Evolutionary conservation across 1,284 basidiomycete genomes (phyloP).

Genomic region (Ceratobasidium sp.): DNA sequence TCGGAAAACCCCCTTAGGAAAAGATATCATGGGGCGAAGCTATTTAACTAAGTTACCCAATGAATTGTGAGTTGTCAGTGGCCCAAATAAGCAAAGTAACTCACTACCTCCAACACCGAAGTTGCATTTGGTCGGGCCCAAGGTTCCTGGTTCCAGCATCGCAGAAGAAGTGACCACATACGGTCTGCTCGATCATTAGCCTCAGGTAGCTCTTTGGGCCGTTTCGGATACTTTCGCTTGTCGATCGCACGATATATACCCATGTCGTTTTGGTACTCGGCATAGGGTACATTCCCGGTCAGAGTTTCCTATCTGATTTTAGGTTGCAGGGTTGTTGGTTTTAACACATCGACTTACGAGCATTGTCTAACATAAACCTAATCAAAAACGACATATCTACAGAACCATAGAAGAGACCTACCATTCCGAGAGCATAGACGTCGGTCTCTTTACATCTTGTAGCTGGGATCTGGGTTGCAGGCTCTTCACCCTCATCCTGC

Average conservation of each 20-base stretch:
- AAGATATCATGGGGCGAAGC: no score
- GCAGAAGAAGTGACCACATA: neutral
- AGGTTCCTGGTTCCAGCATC: neutral
- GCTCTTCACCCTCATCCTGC: neutral
- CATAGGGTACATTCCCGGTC: neutral
- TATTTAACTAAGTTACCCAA: no score
- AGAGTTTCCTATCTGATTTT: neutral
- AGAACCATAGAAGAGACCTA: neutral
- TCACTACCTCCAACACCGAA: no score
- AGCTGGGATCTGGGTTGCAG: no score
- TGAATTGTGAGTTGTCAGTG: no score
- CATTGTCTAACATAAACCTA: neutral
- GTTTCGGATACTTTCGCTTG: neutral
- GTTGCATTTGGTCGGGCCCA: neutral
- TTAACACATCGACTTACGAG: neutral
- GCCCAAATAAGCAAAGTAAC: no score
- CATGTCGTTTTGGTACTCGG: neutral
- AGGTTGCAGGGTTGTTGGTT: no score
- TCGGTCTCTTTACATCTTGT: neutral
- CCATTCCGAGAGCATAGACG: constrained; percentile 23
- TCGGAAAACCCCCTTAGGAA: no score
- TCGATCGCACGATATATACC: neutral
- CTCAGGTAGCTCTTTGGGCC: neutral
- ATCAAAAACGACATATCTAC: neutral
- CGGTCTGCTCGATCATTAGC: neutral